Conservation (phyloP, 495 filamentous ascomycete genomes). For the Xeromyces bisporus region DNA sequence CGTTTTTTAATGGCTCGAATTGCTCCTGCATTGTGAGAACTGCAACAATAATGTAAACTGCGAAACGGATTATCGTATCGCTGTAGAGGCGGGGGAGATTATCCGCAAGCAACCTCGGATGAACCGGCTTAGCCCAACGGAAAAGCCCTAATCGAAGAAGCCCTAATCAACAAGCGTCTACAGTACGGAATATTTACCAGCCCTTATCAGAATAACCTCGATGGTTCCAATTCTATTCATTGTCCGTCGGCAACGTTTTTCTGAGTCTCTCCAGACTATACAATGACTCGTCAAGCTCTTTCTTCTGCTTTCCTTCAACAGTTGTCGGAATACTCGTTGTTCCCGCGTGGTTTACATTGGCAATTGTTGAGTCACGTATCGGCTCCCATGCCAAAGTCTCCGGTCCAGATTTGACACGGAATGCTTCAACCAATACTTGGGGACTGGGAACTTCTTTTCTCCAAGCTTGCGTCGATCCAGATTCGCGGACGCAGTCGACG, state of each 20-base stretch:
- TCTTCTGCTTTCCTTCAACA: conserved; percentile 17
- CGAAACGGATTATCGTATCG: too few relatives aligned
- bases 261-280: conserved; percentile 59
- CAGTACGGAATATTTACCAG: too few relatives aligned
- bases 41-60: conserved; percentile 9
- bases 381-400: conserved; percentile 12
- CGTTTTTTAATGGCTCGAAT: conserved; percentile 76
- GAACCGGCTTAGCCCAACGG: too few relatives aligned
- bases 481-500: conserved; percentile 34
- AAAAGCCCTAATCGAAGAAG: too few relatives aligned
- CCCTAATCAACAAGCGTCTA: too few relatives aligned
- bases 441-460: conserved; percentile 8
- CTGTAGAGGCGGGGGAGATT: too few relatives aligned
- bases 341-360: conserved; percentile 17
- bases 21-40: conserved; percentile 37
- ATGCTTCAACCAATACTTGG: conserved; percentile 13
- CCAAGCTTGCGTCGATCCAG: conserved; percentile 23
- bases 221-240: conserved; percentile 7
- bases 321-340: conserved; percentile 15
- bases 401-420: conserved; percentile 7
- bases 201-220: too few relatives aligned
- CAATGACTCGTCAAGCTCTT: conserved; percentile 32
- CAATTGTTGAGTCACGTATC: conserved; percentile 7
- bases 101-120: too few relatives aligned
- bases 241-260: conserved; percentile 34